Base-by-base conservation (phyloP, 139 green algal species). In the Nannochloris sp. region DNA sequence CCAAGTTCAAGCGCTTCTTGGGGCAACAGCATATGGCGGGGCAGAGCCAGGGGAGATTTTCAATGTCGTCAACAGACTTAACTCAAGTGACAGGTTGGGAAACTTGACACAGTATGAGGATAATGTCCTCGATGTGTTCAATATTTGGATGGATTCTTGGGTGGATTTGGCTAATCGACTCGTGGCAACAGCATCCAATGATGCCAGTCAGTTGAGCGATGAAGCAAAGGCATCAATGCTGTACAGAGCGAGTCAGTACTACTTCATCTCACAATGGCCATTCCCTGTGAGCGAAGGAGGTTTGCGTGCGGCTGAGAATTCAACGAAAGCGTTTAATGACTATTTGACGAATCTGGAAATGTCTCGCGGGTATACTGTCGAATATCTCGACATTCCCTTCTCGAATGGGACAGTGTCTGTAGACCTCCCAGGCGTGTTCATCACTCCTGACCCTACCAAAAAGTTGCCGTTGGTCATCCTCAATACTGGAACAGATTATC, bases 211-310 rank as follows among this genome's bases (percentile, higher is more conserved):
- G 11, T 9, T 53, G 46, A 53, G 46, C 11, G 46, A 53, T 25
- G 16, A 19, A 9, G 46, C 46, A 24, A 24, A 6, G 15, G 46
- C 18, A 21, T 53, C 46, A 10, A 19, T 53, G 46, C n/a, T 53
- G 18, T 53, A 53, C 46, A 53, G 46, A 53, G 46, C 46, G 18
- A 53, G n/a, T 53, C 46, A 53, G 11, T 53, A 53, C 46, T 53
- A 53, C 46, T 53, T 53, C n/a, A 21, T 53, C 6, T 53, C 46
- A 25, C 46, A 53, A 21, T 53, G 46, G 46, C 46, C 46, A 53
- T 53, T 53, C n/a, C 46, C 46, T 25, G 46, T 53, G n/a, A 53
- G 46, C 46, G 46, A 53, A 53, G 46, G 46, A 12, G 46, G 46
- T 21, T 21, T 53, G 15, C 18, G n/a, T 19, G 46, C 46, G 0